A percentile compares a stretch with the other conserved stretches of the same genome.
These are phyloP conservation scores for Danielia oregonensis DNA, from an alignment of 805 yeast species.

Conservation along the genomic window DNA sequence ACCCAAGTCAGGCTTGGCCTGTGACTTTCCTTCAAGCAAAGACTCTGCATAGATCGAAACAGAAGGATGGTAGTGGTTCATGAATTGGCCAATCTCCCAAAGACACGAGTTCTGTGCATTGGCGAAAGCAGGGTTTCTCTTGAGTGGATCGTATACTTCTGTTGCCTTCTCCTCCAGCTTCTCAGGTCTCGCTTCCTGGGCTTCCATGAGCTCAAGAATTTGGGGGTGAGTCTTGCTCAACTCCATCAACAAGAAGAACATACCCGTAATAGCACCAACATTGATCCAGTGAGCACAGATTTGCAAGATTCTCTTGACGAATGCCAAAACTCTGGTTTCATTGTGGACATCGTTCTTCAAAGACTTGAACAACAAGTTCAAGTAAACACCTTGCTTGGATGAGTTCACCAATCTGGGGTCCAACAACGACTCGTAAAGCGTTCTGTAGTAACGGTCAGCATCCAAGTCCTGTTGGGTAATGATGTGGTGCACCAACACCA, in stretches of 20 bases:
- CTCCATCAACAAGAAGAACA: conserved; percentile 69
- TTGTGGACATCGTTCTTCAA: conserved; percentile 61
- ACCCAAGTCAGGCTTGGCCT: conserved; percentile 83
- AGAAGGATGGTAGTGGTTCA: conserved; percentile 89
- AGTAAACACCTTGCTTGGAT: conserved; percentile 88
- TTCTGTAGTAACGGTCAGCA: conserved; percentile 72
- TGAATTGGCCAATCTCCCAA: conserved; percentile 80
- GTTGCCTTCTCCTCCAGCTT: conserved; percentile 7
- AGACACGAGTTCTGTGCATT: conserved; percentile 75
- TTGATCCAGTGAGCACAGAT: conserved; percentile 82
- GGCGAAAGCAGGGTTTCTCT: conserved; percentile 92
- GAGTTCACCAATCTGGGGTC: conserved; percentile 82
- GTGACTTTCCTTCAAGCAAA: conserved; percentile 47
- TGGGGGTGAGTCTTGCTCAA: conserved; percentile 62
- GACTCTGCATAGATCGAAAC: conserved; percentile 75
- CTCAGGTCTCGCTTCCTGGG: conserved; percentile 45
- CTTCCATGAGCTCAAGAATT: conserved; percentile 58
- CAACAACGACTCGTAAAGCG: conserved; percentile 83
- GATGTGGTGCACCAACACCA: conserved; percentile 80
- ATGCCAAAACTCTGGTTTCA: conserved; percentile 71
- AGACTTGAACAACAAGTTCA: conserved; percentile 81
- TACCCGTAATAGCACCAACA: conserved; percentile 83
- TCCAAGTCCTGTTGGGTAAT: conserved; percentile 55
- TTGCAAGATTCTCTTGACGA: conserved; percentile 86
- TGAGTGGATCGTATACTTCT: conserved; percentile 68